Evolutionary conservation across 2,329 filamentous ascomycete species (phyloP), one percentile per base, ranked within the genome.

Genomic region (Ciborinia camelliae): DNA sequence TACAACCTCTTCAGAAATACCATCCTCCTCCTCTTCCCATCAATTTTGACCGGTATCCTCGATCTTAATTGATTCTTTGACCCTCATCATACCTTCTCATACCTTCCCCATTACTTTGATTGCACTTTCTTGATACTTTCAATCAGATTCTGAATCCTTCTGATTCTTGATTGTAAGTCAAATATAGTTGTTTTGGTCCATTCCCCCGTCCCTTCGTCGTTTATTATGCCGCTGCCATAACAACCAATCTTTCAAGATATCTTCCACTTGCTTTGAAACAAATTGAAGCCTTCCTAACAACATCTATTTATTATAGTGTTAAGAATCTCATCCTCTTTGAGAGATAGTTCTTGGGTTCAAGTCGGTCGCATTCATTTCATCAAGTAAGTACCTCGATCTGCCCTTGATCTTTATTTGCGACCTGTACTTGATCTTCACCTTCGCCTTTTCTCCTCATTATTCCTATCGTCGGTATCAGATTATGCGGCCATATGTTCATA

Each of bases 121-220:
- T 23, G 39, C 45, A 45, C 39, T 45, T 23, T 35, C 15, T n/a
- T 20, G 53, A 57, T 32, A 45, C 53, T 45, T 32, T 57, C 39
- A 32, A 57, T 57, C 26, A 18, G 23, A 32, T 23, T 30, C 10
- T 26, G 18, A 14, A 30, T 45, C 18, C 23, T 45, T 12, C 23
- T 20, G 4, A 30, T 57, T 45, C 39, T 57, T 45, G 54, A 57
- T 32, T 35, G 54, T 45, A 58, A 45, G 39, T 58, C 28, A 58
- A 43, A 4, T 45, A 18, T 8, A 6, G 1, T 45, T 32, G 3
- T 15, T 45, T 23, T 15, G 26, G 3, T 23, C 23, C 9, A 3
- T 8, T 23, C 2, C 18, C n/a, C 10, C 20, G 23, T 8, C 20
- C 28, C 28, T 32, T 15, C 20, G 6, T 15, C 20, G 6, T n/a